Percentiles rank a stretch among this genome's conserved stretches.
Evolutionary conservation across 352 stramenopile genomes (phyloP).

Genomic region (Globisporangium radiosum): DNA sequence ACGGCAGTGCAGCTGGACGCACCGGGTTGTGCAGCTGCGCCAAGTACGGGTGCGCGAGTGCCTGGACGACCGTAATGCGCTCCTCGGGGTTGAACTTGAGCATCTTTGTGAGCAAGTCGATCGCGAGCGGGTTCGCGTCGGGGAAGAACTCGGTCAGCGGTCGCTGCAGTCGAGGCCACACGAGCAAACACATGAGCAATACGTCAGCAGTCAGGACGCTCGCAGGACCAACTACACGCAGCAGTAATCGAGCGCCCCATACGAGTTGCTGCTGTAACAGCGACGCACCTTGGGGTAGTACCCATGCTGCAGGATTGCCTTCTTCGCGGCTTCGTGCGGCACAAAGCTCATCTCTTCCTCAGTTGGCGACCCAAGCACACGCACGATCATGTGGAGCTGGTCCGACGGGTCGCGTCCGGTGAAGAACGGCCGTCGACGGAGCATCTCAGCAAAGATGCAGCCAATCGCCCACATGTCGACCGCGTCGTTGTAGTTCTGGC

Average conservation of each 20-base stretch:
- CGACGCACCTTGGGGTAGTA: constrained; percentile 74
- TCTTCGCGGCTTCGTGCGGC: constrained; percentile 87
- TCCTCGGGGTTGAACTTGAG: constrained; percentile 92
- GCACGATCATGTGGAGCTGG: constrained; percentile 83
- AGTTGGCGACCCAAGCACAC: constrained; percentile 90
- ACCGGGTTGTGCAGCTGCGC: constrained; percentile 88
- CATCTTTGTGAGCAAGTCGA: constrained; percentile 89
- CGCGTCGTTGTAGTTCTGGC: constrained; percentile 94
- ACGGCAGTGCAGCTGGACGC: constrained; percentile 5
- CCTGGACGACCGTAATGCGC: constrained; percentile 90
- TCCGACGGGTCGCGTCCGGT: constrained; percentile 76
- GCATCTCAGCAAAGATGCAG: constrained; percentile 99
- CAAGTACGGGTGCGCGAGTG: constrained; percentile 87
- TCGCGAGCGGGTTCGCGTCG: constrained; percentile 64
- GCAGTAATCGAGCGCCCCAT: not conserved
- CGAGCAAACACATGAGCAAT: too few relatives aligned
- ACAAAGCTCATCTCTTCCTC: constrained; percentile 97
- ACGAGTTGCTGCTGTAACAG: not conserved
- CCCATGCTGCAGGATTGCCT: constrained; percentile 75
- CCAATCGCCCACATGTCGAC: constrained; percentile 96
- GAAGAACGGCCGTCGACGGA: constrained; percentile 92
- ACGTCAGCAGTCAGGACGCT: not conserved
- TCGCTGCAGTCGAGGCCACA: constrained; percentile 21
- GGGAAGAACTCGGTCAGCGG: constrained; percentile 82
- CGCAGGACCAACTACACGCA: not conserved